Conservation (phyloP, 805 yeast species). For the Ascoidea asiatica region DNA sequence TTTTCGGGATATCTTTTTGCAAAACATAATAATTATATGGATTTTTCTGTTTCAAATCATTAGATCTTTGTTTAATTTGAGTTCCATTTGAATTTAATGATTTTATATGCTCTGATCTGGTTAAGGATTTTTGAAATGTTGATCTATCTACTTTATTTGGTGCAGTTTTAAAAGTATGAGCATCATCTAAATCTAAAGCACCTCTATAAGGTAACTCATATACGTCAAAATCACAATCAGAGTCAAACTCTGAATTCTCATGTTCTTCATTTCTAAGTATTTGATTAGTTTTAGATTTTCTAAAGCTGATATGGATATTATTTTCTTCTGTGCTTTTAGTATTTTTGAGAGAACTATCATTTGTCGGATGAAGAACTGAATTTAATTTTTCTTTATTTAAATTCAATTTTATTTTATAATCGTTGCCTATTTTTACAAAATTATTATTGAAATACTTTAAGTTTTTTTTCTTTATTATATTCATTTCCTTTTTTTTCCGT, state of each 20-base stretch:
- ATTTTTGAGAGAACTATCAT: not conserved
- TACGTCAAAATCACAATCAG: constrained; percentile 19
- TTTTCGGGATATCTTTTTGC: constrained; percentile 17
- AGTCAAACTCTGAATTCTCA: constrained; percentile 2
- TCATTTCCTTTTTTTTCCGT: not conserved
- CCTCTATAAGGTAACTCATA: constrained; percentile 59
- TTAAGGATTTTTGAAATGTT: constrained; percentile 28
- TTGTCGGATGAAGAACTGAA: not conserved
- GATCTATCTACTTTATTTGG: constrained; percentile 41
- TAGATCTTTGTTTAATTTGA: constrained; percentile 12
- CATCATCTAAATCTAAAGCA: constrained; percentile 41
- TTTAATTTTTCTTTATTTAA: constrained; percentile 1
- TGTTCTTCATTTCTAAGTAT: constrained; percentile 12
- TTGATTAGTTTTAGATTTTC: constrained; percentile 10
- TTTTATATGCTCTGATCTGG: constrained; percentile 26
- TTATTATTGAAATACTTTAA: not conserved
- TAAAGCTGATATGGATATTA: not conserved
- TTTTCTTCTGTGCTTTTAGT: not conserved
- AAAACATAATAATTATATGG: constrained; percentile 13
- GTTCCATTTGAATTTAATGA: constrained; percentile 21
- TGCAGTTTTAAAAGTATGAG: constrained; percentile 44
- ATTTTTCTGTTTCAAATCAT: constrained; percentile 7
- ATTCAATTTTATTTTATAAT: constrained; percentile 4
- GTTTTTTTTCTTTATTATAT: not conserved
- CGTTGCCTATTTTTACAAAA: not conserved